A percentile compares a stretch with the other conserved stretches of the same genome.
Evolutionary conservation across 805 yeast species (phyloP).

Genomic region (Metschnikowia picachoensis): DNA sequence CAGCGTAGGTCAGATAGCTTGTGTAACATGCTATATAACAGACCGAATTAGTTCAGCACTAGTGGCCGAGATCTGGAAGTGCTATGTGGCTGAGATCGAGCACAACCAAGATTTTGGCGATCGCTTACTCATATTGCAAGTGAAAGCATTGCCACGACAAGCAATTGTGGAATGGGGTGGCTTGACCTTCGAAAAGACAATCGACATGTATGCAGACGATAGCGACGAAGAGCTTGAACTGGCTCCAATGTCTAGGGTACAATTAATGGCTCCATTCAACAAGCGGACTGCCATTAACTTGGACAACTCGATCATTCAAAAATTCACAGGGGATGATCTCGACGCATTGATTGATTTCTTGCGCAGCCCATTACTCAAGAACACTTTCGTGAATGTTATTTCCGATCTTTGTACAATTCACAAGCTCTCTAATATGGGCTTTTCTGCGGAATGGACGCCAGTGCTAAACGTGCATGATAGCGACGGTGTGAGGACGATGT

Average conservation of each 20-base stretch:
- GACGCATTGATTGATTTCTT: slow-evolving; percentile 10
- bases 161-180: slow-evolving; percentile 81
- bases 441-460: slow-evolving; percentile 18
- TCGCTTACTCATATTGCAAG: slow-evolving; percentile 50
- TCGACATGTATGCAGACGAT: slow-evolving; percentile 38
- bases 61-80: slow-evolving; percentile 43
- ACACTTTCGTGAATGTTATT: slow-evolving; percentile 11
- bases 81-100: slow-evolving; percentile 27
- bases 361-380: slow-evolving; percentile 3
- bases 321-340: slow-evolving; percentile 6
- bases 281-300: slow-evolving; percentile 1
- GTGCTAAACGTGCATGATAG: slow-evolving; percentile 15
- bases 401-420: slow-evolving; percentile 9
- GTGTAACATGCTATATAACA: slow-evolving; percentile 55
- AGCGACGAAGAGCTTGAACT: slow-evolving; percentile 16
- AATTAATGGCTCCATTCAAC: slow-evolving; percentile 1
- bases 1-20: slow-evolving; percentile 41
- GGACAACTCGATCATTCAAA: slow-evolving; percentile 4
- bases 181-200: slow-evolving; percentile 39
- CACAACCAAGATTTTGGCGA: slow-evolving; percentile 17
- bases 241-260: neutral
- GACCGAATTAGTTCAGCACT: slow-evolving; percentile 22
- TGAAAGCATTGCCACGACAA: slow-evolving; percentile 55
- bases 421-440: slow-evolving; percentile 10
- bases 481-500: slow-evolving; percentile 8